phyloP scores from a whole-genome alignment of 768 basidiomycete genomes.

The Multifurca ochricompacta region DNA sequence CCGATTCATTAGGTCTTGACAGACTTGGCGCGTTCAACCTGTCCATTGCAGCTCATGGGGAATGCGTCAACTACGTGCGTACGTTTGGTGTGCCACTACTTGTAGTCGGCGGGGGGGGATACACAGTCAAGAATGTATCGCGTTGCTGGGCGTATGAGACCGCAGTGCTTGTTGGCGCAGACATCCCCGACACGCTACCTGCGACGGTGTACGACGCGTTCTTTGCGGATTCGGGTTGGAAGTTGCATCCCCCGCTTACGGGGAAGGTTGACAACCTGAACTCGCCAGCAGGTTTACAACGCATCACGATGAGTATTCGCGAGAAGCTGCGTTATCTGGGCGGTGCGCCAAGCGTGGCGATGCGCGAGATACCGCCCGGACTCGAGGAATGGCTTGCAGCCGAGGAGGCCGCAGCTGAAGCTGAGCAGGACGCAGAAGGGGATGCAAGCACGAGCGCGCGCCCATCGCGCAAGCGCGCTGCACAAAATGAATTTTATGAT shows the following conservation, averaged over 20 bases:
- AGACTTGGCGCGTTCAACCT: constrained; percentile 95
- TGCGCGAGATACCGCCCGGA: constrained; percentile 95
- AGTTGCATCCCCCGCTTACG: constrained; percentile 87
- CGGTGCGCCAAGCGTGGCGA: constrained; percentile 92
- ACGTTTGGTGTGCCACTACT: constrained; percentile 86
- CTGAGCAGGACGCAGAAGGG: constrained; percentile 65
- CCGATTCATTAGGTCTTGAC: constrained; percentile 93
- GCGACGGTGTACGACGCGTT: constrained; percentile 86
- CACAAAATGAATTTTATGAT: constrained; percentile 67
- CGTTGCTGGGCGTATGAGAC: constrained; percentile 99
- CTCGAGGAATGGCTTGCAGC: constrained; percentile 61
- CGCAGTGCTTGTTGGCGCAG: constrained; percentile 76
- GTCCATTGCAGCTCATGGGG: constrained; percentile 94
- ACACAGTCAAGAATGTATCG: constrained; percentile 94
- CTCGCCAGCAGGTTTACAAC: constrained; percentile 70
- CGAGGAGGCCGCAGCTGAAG: constrained; percentile 59
- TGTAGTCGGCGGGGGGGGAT: constrained; percentile 92
- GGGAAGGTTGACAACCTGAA: constrained; percentile 93
- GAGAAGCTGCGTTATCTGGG: constrained; percentile 88
- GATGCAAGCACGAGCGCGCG: constrained; percentile 49
- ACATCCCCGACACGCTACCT: constrained; percentile 82
- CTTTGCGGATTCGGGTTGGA: constrained; percentile 87
- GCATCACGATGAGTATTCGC: constrained; percentile 76
- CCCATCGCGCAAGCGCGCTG: constrained; percentile 35
- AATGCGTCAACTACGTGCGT: constrained; percentile 95